These are phyloP conservation scores for Tetrahymena malaccensis DNA, from an alignment of 73 alveolate genomes.

Conservation along the genomic window DNA sequence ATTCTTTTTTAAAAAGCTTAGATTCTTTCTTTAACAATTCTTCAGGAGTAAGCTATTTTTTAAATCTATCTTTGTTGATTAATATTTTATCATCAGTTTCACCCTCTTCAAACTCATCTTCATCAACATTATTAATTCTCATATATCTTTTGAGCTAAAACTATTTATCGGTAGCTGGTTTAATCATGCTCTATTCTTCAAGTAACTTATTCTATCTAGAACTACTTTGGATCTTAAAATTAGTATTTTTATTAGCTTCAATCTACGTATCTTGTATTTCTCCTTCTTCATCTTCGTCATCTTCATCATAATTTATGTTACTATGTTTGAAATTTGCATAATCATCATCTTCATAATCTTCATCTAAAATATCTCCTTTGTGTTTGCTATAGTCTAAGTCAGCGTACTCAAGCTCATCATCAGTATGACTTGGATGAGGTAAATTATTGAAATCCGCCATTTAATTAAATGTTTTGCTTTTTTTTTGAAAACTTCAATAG, in stretches of 20 bases:
- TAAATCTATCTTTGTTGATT: neutral
- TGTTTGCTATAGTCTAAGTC: neutral
- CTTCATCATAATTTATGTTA: neutral
- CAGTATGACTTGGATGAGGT: neutral
- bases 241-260: neutral
- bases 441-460: neutral
- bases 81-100: neutral
- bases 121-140: neutral
- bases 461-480: neutral
- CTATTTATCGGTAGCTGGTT: neutral
- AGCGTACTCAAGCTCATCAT: neutral
- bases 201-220: neutral
- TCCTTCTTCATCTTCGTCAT: neutral
- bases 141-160: neutral
- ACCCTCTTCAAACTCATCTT: neutral
- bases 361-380: neutral
- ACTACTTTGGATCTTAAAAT: neutral
- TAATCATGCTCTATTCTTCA: neutral
- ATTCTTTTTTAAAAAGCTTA: neutral
- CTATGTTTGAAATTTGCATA: neutral
- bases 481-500: neutral
- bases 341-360: neutral
- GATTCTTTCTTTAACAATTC: neutral
- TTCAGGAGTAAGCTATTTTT: neutral
- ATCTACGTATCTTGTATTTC: neutral